A percentile compares a stretch with the other conserved stretches of the same genome.
phyloP scores from a whole-genome alignment of 2,329 filamentous ascomycete species.

The Pseudogymnoascus sp. region DNA sequence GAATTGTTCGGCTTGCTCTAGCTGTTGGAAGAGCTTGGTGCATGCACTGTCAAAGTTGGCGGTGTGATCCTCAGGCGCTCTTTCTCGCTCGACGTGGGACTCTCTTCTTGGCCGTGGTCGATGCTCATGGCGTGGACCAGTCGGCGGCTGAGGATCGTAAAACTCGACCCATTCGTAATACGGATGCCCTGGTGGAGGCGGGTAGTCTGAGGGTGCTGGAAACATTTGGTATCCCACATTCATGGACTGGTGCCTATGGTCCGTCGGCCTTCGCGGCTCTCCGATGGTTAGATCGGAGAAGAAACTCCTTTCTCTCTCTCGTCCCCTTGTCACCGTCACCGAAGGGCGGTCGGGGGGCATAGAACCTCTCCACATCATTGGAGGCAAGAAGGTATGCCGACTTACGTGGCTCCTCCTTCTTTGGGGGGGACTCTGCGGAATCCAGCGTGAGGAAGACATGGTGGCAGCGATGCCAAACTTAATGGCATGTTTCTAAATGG shows the following conservation, averaged over 20 bases:
- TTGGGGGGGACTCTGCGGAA: background rate
- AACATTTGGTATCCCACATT: background rate
- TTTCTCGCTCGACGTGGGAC: background rate
- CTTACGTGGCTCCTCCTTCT: background rate
- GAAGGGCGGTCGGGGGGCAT: background rate
- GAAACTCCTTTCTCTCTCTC: background rate
- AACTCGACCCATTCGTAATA: background rate
- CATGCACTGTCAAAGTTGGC: background rate
- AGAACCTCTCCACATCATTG: background rate
- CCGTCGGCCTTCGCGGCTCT: background rate
- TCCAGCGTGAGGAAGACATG: background rate
- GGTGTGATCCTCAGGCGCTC: background rate
- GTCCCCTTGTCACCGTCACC: background rate
- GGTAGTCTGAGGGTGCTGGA: background rate
- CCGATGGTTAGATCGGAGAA: background rate
- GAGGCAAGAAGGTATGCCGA: background rate
- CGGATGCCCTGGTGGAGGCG: background rate
- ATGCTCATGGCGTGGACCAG: background rate
- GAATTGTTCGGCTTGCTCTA: constrained; percentile 19
- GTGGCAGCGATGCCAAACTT: background rate
- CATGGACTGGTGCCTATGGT: background rate
- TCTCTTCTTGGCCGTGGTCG: background rate
- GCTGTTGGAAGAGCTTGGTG: constrained; percentile 13
- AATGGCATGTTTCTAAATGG: background rate
- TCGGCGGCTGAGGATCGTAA: background rate